Base-by-base conservation (phyloP, 1,139 yeast genomes). In the Yamadazyma friedrichii region DNA sequence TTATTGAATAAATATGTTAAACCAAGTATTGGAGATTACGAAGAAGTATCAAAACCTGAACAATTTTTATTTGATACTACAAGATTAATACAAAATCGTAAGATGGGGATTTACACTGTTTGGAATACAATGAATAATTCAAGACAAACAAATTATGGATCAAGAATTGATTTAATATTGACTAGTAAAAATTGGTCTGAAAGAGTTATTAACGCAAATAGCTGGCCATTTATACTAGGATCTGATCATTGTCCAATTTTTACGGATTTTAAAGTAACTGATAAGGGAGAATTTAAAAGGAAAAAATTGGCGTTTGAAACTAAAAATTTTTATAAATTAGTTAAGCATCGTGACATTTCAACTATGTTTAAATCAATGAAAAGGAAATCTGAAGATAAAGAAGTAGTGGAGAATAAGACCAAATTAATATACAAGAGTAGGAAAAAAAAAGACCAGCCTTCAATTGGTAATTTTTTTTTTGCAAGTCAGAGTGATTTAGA, bases 161-260 rank as follows among this genome's bases (percentile, higher is more conserved):
- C 96, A 2, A 70, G 98, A 39, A 84, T 93, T 27, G 98, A 93
- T 58, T 74, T 84, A 48, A 80, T 93, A 8, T 60, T 88, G 3
- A 61, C 76, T 0, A 61, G 84, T 11, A 50, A 64, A 10, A 50
- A 46, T 0, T 48, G 84, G 36, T 51, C 64, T 5, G 44, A 58
- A 0, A 39, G 44, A 6, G 65, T 81, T 9, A 49, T 57, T 0
- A 55, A 61, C 15, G 84, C 93, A 0, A 80, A 83, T 52, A 85
- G 86, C 15, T 74, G 86, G 75, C 84, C 91, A 0, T 71, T 69
- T 29, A 55, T 91, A 0, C 66, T 76, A 58, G 98, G 98, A 0
- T 88, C 96, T 0, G 98, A 93, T 59, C 98, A 93, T 61, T 93
- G 98, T 60, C 98, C 98, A 0, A 80, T 88, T 0, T 88, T 62